Evolutionary conservation across 1,139 yeast species (phyloP).

Genomic region (Suhomyces anneliseae): DNA sequence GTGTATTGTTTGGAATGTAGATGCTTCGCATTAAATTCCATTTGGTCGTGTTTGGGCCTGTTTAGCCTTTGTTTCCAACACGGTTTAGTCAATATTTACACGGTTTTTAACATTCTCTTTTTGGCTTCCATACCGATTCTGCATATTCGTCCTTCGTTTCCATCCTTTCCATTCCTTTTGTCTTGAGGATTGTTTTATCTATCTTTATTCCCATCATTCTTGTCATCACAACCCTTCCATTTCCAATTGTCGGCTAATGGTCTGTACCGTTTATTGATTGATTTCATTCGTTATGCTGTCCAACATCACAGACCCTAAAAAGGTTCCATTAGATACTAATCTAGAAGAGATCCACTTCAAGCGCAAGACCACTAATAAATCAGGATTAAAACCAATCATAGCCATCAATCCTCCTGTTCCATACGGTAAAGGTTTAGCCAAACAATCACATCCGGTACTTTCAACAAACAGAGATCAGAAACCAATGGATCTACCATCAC

Average conservation of each 20-base stretch:
- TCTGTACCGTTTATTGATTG: not conserved
- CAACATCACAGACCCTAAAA: constrained; percentile 6
- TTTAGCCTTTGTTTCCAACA: constrained; percentile 1
- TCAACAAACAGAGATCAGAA: not conserved
- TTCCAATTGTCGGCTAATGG: not conserved
- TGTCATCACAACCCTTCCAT: not conserved
- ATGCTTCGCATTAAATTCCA: constrained; percentile 3
- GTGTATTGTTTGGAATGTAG: not conserved
- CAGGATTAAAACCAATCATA: not conserved
- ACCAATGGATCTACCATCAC: not conserved
- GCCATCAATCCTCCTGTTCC: constrained; percentile 3
- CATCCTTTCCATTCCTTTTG: not conserved
- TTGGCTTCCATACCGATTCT: constrained; percentile 5
- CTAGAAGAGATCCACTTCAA: constrained; percentile 1
- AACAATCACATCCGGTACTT: not conserved
- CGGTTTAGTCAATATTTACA: constrained; percentile 3
- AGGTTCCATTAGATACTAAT: constrained; percentile 3
- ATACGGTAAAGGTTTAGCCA: not conserved
- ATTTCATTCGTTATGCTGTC: constrained; percentile 2
- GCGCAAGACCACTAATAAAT: not conserved
- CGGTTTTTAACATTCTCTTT: constrained; percentile 1
- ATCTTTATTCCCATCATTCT: not conserved
- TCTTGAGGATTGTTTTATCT: not conserved
- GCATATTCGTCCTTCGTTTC: not conserved
- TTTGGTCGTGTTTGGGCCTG: constrained; percentile 9